phyloP scores from a whole-genome alignment of 2,329 filamentous ascomycete genomes.

The Ophiostoma australiae region DNA sequence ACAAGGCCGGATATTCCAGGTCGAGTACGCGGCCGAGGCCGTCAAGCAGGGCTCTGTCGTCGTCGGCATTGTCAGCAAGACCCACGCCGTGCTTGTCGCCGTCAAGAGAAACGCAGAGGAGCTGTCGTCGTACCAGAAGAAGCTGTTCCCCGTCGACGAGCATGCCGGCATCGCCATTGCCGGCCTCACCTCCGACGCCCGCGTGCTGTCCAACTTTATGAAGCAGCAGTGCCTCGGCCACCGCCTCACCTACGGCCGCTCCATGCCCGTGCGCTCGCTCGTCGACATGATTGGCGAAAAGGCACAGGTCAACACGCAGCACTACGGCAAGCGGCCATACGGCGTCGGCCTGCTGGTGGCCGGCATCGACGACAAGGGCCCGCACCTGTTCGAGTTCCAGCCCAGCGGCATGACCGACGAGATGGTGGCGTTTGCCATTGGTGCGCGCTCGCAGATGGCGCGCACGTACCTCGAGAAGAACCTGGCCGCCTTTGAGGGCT shows the following conservation, averaged over 20 bases:
- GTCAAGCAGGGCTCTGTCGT: constrained; percentile 99
- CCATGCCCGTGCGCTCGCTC: constrained; percentile 83
- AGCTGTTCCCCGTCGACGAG: constrained; percentile 93
- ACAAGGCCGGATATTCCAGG: constrained; percentile 98
- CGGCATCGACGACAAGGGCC: constrained; percentile 87
- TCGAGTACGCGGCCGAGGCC: constrained; percentile 97
- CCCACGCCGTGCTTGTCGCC: constrained; percentile 90
- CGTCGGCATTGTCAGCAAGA: constrained; percentile 95
- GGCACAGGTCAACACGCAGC: constrained; percentile 95
- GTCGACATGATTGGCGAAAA: constrained; percentile 91
- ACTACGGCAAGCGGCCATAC: constrained; percentile 94
- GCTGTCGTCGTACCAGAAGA: constrained; percentile 99
- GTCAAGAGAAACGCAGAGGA: constrained; percentile 99
- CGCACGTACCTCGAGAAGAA: constrained; percentile 94
- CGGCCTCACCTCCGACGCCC: constrained; percentile 93
- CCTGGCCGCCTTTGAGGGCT: constrained; percentile 73
- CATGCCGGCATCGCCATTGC: constrained; percentile 95
- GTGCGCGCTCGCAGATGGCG: constrained; percentile 94
- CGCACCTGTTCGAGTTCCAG: constrained; percentile 98
- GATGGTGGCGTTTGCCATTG: constrained; percentile 94
- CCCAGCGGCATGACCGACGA: constrained; percentile 93
- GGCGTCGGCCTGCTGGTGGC: constrained; percentile 89
- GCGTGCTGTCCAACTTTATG: constrained; percentile 99
- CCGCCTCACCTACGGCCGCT: constrained; percentile 90
- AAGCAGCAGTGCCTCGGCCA: constrained; percentile 97